Evolutionary conservation across 768 basidiomycete genomes (phyloP).

Genomic region (Auricularia auricula-judae): DNA sequence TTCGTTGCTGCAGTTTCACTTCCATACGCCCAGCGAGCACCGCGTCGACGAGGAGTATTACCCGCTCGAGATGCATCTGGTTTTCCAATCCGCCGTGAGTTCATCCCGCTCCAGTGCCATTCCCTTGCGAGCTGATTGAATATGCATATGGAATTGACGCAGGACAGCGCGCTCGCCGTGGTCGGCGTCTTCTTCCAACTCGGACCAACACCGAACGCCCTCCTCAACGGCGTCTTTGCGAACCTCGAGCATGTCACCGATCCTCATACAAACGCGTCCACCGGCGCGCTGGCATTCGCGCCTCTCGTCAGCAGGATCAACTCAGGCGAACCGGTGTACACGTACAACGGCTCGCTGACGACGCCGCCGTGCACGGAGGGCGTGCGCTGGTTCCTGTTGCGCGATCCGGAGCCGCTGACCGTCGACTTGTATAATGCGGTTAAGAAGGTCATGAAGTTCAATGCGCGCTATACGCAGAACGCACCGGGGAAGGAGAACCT

Average conservation of each 20-base stretch:
- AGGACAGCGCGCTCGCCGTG: not conserved
- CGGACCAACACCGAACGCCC: not conserved
- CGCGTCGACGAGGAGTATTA: not conserved
- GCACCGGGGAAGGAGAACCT: not conserved
- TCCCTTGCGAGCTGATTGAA: no score
- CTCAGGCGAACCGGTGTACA: not conserved
- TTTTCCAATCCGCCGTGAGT: no score
- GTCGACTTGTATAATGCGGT: not conserved
- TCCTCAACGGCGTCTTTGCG: not conserved
- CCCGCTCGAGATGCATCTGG: not conserved
- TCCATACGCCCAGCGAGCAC: not conserved
- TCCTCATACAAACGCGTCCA: not conserved
- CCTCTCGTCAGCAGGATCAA: not conserved
- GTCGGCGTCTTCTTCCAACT: not conserved
- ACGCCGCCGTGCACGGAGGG: not conserved
- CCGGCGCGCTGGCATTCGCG: not conserved
- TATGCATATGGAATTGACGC: not conserved
- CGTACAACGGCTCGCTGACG: not conserved
- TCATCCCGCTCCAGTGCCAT: no score
- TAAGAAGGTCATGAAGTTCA: not conserved
- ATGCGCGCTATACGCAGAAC: not conserved
- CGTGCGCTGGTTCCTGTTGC: not conserved
- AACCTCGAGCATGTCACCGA: not conserved
- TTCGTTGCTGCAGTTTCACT: not conserved
- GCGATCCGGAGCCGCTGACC: not conserved